Evolutionary conservation across 2,329 filamentous ascomycete species (phyloP).

Genomic region (Epichloe sp.): DNA sequence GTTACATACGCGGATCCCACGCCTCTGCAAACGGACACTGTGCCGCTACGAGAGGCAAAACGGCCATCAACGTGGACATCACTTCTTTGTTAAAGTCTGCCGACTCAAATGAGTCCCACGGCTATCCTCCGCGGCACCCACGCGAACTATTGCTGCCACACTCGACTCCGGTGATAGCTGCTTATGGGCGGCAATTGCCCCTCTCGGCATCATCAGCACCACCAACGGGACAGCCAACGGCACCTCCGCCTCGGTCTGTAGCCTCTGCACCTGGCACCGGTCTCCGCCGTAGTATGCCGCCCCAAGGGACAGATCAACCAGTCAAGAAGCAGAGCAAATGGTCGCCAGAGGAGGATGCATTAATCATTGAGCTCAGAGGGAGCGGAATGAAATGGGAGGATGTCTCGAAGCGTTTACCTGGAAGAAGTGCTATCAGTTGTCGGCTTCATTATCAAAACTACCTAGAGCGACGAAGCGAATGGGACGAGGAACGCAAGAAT

Average conservation of each 20-base stretch:
- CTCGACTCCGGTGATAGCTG: constrained; percentile 7
- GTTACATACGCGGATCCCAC: constrained; percentile 16
- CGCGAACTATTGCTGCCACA: constrained; percentile 10
- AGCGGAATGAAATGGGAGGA: constrained; percentile 98
- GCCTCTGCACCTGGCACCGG: constrained; percentile 19
- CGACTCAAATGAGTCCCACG: constrained; percentile 58
- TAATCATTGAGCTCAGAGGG: constrained; percentile 83
- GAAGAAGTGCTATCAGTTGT: constrained; percentile 87
- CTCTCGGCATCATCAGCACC: neutral
- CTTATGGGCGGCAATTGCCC: constrained; percentile 12
- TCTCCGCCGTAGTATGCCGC: constrained; percentile 21
- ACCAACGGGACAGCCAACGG: neutral
- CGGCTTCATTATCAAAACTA: constrained; percentile 96
- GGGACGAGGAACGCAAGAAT: constrained; percentile 96
- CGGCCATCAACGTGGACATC: constrained; percentile 84
- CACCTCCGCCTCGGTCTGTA: constrained; percentile 12
- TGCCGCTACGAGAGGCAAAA: constrained; percentile 13
- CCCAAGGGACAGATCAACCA: constrained; percentile 50
- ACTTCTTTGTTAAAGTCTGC: constrained; percentile 68
- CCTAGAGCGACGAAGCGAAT: constrained; percentile 80
- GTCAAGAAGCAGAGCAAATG: constrained; percentile 96
- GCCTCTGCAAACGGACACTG: constrained; percentile 16
- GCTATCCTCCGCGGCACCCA: constrained; percentile 24
- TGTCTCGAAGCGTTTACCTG: constrained; percentile 81
- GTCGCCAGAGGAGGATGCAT: constrained; percentile 83